Evolutionary conservation across 257 asterid genomes (phyloP).

Genomic region (Orobanche coerulescens): DNA sequence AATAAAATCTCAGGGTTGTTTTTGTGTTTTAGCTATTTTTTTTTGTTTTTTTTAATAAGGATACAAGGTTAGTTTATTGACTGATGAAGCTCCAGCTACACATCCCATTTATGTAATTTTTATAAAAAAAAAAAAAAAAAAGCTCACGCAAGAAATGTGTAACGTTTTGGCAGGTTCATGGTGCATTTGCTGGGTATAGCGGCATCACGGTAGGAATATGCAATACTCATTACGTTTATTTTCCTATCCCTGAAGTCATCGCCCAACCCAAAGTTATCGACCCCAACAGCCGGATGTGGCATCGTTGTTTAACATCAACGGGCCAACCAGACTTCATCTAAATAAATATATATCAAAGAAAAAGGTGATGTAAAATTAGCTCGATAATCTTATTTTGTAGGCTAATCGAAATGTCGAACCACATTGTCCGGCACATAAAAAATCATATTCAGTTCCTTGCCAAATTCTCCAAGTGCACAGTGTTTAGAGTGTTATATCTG

Average conservation of each 20-base stretch:
- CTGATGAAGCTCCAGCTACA: too few relatives aligned
- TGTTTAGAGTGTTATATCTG: slow-evolving; percentile 13
- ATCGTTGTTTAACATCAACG: slow-evolving; percentile 95
- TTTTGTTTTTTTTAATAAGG: too few relatives aligned
- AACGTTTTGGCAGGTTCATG: slow-evolving; percentile 67
- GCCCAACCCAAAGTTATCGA: slow-evolving; percentile 59
- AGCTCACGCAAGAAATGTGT: background rate
- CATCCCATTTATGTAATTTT: too few relatives aligned
- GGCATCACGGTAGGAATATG: slow-evolving; percentile 95
- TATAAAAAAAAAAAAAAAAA: too few relatives aligned
- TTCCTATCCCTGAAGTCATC: slow-evolving; percentile 89
- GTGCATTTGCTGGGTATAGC: slow-evolving; percentile 95
- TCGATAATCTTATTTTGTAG: slow-evolving; percentile 15
- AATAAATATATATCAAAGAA: background rate
- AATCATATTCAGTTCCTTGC: slow-evolving; percentile 12
- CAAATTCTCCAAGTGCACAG: slow-evolving; percentile 21
- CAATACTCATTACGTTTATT: slow-evolving; percentile 85
- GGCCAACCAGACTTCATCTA: slow-evolving; percentile 90
- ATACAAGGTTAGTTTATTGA: too few relatives aligned
- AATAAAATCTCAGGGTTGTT: too few relatives aligned
- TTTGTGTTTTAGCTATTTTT: too few relatives aligned
- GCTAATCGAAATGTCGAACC: slow-evolving; percentile 18
- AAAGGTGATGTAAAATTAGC: slow-evolving; percentile 15
- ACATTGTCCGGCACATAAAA: slow-evolving; percentile 1
- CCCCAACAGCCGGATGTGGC: slow-evolving; percentile 99